phyloP scores from a whole-genome alignment of 805 yeast species.

The Ogataea henricii region DNA sequence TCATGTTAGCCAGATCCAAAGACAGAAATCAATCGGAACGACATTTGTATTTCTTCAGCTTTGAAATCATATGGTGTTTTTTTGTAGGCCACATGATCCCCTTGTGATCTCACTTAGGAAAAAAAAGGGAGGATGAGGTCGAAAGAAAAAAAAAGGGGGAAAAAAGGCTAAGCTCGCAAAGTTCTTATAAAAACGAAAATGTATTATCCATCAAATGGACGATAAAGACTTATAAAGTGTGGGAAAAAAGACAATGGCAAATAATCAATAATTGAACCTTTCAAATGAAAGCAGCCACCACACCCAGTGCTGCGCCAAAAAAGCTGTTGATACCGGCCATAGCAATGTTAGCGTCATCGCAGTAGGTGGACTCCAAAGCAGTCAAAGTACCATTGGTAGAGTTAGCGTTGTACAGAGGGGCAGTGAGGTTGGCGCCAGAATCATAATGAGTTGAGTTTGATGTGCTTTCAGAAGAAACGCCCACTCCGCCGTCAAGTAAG shows the following conservation, averaged over 20 bases:
- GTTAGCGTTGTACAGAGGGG: conserved; percentile 7
- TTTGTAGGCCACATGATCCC: too few relatives aligned
- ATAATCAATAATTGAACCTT: background rate
- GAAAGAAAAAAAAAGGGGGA: background rate
- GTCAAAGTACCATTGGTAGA: conserved; percentile 21
- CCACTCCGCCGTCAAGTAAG: conserved; percentile 13
- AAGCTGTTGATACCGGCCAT: conserved; percentile 14
- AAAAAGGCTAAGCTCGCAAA: background rate
- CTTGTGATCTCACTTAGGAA: too few relatives aligned
- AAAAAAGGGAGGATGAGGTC: background rate
- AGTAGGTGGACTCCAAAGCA: conserved; percentile 23
- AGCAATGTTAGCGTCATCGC: conserved; percentile 24
- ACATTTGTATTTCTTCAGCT: too few relatives aligned
- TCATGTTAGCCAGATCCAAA: too few relatives aligned
- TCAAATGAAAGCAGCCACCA: conserved; percentile 27
- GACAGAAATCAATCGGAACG: too few relatives aligned
- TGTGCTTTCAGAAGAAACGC: background rate
- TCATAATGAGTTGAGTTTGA: conserved; percentile 11
- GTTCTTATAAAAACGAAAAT: conserved; percentile 13
- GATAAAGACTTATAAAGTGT: conserved; percentile 4
- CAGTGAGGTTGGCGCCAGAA: conserved; percentile 9
- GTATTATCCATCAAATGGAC: conserved; percentile 10
- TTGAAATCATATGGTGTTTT: too few relatives aligned
- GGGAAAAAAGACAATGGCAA: conserved; percentile 1
- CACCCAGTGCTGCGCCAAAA: conserved; percentile 28